These are phyloP conservation scores for Otatea glauca DNA, from an alignment of 176 grass and related monocot genomes.

Conservation along the genomic window DNA sequence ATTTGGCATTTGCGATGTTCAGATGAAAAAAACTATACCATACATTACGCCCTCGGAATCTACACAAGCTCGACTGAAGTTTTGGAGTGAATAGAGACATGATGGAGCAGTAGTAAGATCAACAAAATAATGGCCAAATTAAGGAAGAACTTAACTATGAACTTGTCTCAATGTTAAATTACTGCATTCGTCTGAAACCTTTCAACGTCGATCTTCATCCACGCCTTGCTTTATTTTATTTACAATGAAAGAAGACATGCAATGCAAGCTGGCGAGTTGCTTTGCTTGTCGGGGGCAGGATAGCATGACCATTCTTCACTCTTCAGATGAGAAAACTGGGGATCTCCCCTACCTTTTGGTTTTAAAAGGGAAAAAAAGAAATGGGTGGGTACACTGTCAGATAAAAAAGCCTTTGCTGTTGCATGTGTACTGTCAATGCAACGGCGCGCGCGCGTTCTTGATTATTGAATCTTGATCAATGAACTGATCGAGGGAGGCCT, in stretches of 20 bases:
- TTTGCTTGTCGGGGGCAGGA: slow-evolving; percentile 17
- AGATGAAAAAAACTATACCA: too few relatives aligned
- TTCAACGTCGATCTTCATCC: neutral
- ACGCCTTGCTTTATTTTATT: neutral
- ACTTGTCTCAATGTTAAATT: neutral
- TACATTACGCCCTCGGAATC: neutral
- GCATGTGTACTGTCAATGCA: too few relatives aligned
- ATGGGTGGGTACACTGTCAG: slow-evolving; percentile 2
- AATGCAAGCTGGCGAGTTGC: neutral
- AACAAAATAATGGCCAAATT: neutral
- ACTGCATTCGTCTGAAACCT: neutral
- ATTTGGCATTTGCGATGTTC: neutral
- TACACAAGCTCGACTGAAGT: neutral
- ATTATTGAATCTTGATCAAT: too few relatives aligned
- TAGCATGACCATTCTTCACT: slow-evolving; percentile 29
- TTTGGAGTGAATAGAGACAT: neutral
- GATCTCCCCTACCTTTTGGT: neutral
- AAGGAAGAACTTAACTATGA: neutral
- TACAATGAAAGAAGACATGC: neutral
- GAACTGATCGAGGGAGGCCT: too few relatives aligned
- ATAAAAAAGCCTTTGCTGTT: neutral
- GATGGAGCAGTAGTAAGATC: neutral
- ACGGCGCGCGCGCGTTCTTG: too few relatives aligned
- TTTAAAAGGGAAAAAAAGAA: too few relatives aligned
- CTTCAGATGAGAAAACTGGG: neutral